A percentile compares a stretch with the other conserved stretches of the same genome.
These are phyloP conservation scores for Globisporangium orthogonon DNA, from an alignment of 352 stramenopile genomes.

Conservation along the genomic window DNA sequence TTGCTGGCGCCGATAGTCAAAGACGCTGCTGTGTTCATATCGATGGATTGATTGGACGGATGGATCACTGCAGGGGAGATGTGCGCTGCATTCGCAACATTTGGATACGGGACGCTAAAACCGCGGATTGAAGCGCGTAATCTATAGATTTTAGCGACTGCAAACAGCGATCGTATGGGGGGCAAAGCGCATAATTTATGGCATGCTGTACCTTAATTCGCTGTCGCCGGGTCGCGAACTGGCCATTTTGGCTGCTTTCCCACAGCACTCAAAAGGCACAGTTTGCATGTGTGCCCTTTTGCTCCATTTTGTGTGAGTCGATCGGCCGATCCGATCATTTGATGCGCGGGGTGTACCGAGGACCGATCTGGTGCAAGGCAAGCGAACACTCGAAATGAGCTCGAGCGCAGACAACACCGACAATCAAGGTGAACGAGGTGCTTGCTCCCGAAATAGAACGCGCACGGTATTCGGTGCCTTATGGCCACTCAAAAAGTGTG, in stretches of 20 bases:
- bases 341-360: too few species aligned
- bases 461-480: too few species aligned
- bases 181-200: not conserved
- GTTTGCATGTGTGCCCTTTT: slow-evolving; percentile 5
- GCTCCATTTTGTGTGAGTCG: not conserved
- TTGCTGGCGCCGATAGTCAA: too few species aligned
- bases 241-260: slow-evolving; percentile 10
- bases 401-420: too few species aligned
- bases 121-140: not conserved
- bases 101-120: not conserved
- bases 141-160: not conserved
- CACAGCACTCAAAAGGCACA: slow-evolving; percentile 6
- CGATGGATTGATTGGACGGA: slow-evolving; percentile 17
- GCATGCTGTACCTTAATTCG: not conserved
- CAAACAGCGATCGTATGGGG: not conserved
- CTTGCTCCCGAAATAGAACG: too few species aligned
- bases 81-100: slow-evolving; percentile 3
- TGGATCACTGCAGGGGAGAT: slow-evolving; percentile 17
- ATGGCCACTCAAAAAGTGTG: too few species aligned
- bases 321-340: not conserved
- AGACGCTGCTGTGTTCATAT: too few species aligned
- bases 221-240: slow-evolving; percentile 5
- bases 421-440: too few species aligned
- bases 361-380: too few species aligned
- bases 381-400: too few species aligned